These are phyloP conservation scores for Cylindrotheca fusiformis DNA, from an alignment of 108 stramenopile genomes.

Conservation along the genomic window DNA sequence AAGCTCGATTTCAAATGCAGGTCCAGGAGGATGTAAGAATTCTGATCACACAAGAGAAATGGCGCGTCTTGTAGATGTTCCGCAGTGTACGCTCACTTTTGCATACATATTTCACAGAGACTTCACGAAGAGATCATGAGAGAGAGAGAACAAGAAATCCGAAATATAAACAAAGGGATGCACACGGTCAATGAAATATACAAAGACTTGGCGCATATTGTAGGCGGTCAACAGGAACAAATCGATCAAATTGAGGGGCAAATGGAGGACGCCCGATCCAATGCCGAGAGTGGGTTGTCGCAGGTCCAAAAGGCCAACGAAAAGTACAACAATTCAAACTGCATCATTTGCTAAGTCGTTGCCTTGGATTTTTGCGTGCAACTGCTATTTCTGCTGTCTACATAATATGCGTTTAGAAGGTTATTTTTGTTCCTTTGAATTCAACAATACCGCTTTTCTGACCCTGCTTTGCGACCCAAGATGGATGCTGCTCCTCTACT, in stretches of 20 bases:
- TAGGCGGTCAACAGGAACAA: constrained; percentile 83
- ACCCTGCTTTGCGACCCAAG: constrained; percentile 75
- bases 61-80: no score
- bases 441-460: constrained; percentile 73
- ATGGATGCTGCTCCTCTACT: constrained; percentile 68
- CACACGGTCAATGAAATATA: constrained; percentile 91
- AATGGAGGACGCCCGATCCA: constrained; percentile 75
- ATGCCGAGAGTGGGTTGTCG: constrained; percentile 75
- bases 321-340: no score
- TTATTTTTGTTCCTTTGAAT: constrained; percentile 82
- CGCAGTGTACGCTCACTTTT: no score
- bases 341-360: no score
- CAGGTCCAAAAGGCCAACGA: constrained; percentile 91
- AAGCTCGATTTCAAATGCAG: constrained; percentile 59
- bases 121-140: no score
- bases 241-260: constrained; percentile 82
- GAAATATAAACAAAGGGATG: constrained; percentile 85
- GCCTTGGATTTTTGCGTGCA: no score
- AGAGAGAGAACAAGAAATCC: constrained; percentile 87
- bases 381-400: no score
- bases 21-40: constrained; percentile 72
- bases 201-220: constrained; percentile 86
- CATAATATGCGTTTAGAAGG: no score
- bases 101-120: no score
- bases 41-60: no score